A percentile compares a stretch with the other conserved stretches of the same genome.
These are phyloP conservation scores for Lachnellula hyalina DNA, from an alignment of 2,329 filamentous ascomycete genomes.

Conservation along the genomic window DNA sequence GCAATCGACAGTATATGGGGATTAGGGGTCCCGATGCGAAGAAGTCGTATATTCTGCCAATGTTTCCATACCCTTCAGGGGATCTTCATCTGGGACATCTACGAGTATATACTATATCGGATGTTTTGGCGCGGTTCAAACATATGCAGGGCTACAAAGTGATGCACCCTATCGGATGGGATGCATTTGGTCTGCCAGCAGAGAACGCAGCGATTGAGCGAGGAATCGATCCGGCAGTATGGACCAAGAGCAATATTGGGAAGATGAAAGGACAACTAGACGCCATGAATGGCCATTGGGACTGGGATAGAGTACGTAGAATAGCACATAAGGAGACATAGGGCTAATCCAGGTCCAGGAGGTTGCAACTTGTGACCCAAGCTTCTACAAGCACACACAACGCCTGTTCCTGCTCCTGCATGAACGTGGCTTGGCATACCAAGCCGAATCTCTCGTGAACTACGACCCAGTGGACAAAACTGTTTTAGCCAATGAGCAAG, in stretches of 20 bases:
- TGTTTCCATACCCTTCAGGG: conserved; percentile 92
- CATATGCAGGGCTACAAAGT: conserved; percentile 70
- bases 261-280: conserved; percentile 80
- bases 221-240: conserved; percentile 68
- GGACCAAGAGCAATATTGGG: conserved; percentile 76
- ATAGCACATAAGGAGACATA: conserved; percentile 11
- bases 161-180: conserved; percentile 89
- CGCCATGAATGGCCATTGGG: conserved; percentile 75
- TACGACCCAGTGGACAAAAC: conserved; percentile 88
- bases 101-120: conserved; percentile 85
- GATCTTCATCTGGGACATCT: conserved; percentile 82
- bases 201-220: conserved; percentile 87
- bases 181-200: conserved; percentile 84
- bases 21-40: conserved; percentile 5
- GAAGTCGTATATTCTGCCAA: conserved; percentile 70
- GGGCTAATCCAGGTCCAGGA: conserved; percentile 48
- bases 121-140: conserved; percentile 74
- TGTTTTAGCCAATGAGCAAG: conserved; percentile 87
- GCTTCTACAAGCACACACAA: conserved; percentile 87
- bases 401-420: conserved; percentile 75
- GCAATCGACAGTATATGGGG: background rate
- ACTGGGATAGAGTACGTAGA: conserved; percentile 70
- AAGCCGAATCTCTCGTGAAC: conserved; percentile 78
- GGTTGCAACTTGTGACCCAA: conserved; percentile 75
- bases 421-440: conserved; percentile 72